Evolutionary conservation across 2,329 filamentous ascomycete genomes (phyloP), one percentile per base, ranked within the genome.

Genomic region (Fusarium zealandicum): DNA sequence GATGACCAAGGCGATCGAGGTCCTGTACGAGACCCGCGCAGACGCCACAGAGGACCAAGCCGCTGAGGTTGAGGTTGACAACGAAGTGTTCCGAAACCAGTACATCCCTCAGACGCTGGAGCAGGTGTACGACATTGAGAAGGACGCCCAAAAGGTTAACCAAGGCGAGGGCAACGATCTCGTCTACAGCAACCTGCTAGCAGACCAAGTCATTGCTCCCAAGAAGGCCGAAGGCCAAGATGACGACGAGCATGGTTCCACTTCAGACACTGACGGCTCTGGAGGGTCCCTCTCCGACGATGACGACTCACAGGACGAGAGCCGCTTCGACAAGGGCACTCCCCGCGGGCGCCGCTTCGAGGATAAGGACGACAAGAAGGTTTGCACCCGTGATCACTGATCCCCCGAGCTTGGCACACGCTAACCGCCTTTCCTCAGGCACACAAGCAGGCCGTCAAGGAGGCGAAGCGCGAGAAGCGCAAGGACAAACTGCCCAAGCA

Each of bases 401-500:
- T 30, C 17, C 36, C n/a, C 25, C 9, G 6, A 5, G 6, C 30
- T 7, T 16, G 31, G 16, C 11, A 36, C 6, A 14, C 28, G 58
- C 70, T 70, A 46, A 74, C 68, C 59, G 37, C 10, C 40, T 5
- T 33, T 17, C 12, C 31, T 12, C 50, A 82, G 78, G 71, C 73
- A 62, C 95, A 97, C 73, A 99, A 99, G 74, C 84, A 86, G 72
- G 88, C 89, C 2, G 89, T 97, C 64, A 99, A 98, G 77, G 93
- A 97, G 69, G 93, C 93, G 69, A 97, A 96, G 78, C 87, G 92
- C 30, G 93, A 97, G 74, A 92, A 96, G 79, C 81, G 95, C 55
- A 91, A 93, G 74, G 90, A 90, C 4, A 99, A 99, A 80, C 96
- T 99, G 76, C 93, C 95, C 1, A 99, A 99, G 77, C 87, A 96